Percentiles rank a stretch among this genome's conserved stretches.
These are phyloP conservation scores for Cerioporus squamosus DNA, from an alignment of 1,284 basidiomycete species.

Conservation along the genomic window DNA sequence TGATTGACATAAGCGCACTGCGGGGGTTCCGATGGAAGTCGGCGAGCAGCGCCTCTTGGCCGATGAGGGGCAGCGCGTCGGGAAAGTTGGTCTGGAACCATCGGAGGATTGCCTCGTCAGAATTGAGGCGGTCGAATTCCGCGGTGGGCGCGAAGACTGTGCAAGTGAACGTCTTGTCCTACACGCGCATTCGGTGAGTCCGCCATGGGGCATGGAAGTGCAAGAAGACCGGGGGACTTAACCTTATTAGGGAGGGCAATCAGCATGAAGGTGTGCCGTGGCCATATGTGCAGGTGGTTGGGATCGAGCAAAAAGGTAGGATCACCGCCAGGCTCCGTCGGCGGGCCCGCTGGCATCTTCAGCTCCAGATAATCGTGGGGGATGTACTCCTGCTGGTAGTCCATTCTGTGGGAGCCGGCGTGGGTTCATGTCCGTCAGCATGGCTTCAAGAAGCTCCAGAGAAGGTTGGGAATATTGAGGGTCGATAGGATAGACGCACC, in stretches of 20 bases:
- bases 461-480: conserved; percentile 14
- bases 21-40: conserved; percentile 86
- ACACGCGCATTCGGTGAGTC: conserved; percentile 28
- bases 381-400: conserved; percentile 93
- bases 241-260: conserved; percentile 98
- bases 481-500: conserved; percentile 52
- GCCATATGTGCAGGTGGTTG: conserved; percentile 99
- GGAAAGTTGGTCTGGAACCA: conserved; percentile 91
- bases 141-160: conserved; percentile 91
- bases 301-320: conserved; percentile 86
- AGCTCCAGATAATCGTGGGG: conserved; percentile 96
- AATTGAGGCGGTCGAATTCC: conserved; percentile 74
- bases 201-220: conserved; percentile 29
- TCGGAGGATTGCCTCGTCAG: conserved; percentile 60
- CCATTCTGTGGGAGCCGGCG: conserved; percentile 68
- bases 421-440: conserved; percentile 15
- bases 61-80: conserved; percentile 85
- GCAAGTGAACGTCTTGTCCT: conserved; percentile 89
- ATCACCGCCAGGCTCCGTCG: conserved; percentile 55
- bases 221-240: conserved; percentile 26
- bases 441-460: conserved; percentile 19
- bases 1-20: conserved; percentile 89
- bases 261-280: conserved; percentile 97
- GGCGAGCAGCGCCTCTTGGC: conserved; percentile 74
- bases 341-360: conserved; percentile 84